Conservation (phyloP, 2,329 filamentous ascomycete genomes). For the Delphinella strobiligena region DNA sequence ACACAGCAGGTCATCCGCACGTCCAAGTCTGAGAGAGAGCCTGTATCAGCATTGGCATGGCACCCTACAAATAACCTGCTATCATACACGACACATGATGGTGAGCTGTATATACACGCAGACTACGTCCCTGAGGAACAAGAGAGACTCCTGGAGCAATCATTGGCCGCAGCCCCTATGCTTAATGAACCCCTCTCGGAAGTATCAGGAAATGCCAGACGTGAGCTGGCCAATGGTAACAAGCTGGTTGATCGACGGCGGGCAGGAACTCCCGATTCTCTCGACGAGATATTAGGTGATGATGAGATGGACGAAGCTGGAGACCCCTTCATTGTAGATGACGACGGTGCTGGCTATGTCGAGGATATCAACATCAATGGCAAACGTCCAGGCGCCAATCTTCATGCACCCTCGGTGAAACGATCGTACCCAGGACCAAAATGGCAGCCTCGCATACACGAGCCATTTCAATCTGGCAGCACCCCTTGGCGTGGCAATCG, state of each 20-base stretch:
- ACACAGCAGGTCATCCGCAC: constrained; percentile 48
- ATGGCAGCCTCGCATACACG: constrained; percentile 59
- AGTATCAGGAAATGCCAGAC: constrained; percentile 51
- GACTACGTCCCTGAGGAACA: constrained; percentile 47
- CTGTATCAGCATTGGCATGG: constrained; percentile 80
- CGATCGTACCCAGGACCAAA: constrained; percentile 25
- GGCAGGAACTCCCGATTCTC: constrained; percentile 55
- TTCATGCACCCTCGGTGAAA: constrained; percentile 36
- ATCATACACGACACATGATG: constrained; percentile 85
- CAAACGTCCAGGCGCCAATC: constrained; percentile 39
- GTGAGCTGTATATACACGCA: constrained; percentile 83
- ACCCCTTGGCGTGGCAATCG: constrained; percentile 93
- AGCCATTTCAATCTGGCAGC: constrained; percentile 82
- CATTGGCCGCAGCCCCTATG: constrained; percentile 67
- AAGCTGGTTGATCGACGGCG: constrained; percentile 41
- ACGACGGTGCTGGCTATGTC: constrained; percentile 85
- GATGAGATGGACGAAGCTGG: constrained; percentile 43
- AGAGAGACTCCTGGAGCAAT: constrained; percentile 35
- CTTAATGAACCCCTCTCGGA: constrained; percentile 69
- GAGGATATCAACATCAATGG: constrained; percentile 50
- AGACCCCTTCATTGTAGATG: constrained; percentile 85
- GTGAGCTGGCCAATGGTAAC: constrained; percentile 42
- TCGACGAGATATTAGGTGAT: constrained; percentile 70
- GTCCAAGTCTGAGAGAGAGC: constrained; percentile 33
- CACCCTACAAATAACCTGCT: constrained; percentile 80